A percentile compares a stretch with the other conserved stretches of the same genome.
Evolutionary conservation across 352 stramenopile genomes (phyloP).

Genomic region (Blastocystis sp.): DNA sequence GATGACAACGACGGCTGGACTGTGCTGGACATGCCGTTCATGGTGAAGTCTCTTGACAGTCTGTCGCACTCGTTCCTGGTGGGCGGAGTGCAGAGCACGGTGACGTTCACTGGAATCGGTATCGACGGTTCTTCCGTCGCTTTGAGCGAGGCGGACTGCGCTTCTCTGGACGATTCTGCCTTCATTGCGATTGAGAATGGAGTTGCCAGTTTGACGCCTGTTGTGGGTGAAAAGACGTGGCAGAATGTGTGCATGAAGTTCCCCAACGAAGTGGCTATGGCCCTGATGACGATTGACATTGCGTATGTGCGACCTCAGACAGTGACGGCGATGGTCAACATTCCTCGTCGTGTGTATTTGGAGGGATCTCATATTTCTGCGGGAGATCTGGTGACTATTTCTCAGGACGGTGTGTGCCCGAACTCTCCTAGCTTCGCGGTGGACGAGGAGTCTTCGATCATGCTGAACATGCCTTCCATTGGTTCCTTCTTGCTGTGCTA

Average conservation of each 20-base stretch:
- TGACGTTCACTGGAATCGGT: slow-evolving; percentile 16
- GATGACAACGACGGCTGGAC: background rate
- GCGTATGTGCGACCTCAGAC: background rate
- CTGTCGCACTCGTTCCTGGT: slow-evolving; percentile 5
- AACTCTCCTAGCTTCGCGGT: background rate
- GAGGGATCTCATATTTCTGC: background rate
- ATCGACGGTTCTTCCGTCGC: background rate
- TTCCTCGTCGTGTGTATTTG: background rate
- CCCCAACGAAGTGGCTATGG: background rate
- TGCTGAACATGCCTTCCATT: background rate
- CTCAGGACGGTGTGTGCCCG: slow-evolving; percentile 23
- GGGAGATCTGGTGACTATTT: background rate
- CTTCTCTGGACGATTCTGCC: background rate
- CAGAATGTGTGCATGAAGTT: slow-evolving; percentile 42
- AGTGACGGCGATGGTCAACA: slow-evolving; percentile 18
- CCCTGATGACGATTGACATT: background rate
- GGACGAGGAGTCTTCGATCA: background rate
- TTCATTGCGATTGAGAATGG: background rate
- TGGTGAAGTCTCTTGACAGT: background rate
- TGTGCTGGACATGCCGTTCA: background rate
- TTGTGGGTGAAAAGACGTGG: background rate
- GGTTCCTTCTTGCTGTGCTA: slow-evolving; percentile 16
- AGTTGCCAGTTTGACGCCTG: background rate
- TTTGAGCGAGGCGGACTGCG: background rate
- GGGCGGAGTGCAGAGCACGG: background rate